Percentiles rank a stretch among this genome's conserved stretches.
Conservation (phyloP, 2,329 filamentous ascomycete genomes). For the Drechslera avenae region DNA sequence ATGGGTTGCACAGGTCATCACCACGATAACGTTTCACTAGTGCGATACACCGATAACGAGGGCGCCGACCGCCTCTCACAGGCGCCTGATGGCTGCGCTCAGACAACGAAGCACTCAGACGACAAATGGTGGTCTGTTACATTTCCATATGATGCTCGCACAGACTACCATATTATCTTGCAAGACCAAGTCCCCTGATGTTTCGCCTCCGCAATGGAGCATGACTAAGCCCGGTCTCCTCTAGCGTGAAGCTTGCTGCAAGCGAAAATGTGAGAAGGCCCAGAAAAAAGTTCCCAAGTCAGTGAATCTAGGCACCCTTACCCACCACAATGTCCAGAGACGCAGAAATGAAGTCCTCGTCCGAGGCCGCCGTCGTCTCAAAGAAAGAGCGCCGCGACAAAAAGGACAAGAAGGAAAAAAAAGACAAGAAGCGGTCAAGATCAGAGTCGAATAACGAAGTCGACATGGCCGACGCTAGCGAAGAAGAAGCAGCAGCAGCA, state of each 20-base stretch:
- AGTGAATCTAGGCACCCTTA: not conserved
- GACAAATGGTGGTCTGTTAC: too few relatives aligned
- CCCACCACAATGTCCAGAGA: slow-evolving; percentile 20
- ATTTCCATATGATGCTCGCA: too few relatives aligned
- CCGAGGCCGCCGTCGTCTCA: slow-evolving; percentile 10
- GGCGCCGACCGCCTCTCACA: too few relatives aligned
- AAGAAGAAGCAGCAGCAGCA: slow-evolving; percentile 9
- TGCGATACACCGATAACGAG: too few relatives aligned
- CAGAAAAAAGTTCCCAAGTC: slow-evolving; percentile 24
- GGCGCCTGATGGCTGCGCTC: too few relatives aligned
- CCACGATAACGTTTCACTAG: too few relatives aligned
- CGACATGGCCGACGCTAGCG: slow-evolving; percentile 20
- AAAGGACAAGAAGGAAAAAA: slow-evolving; percentile 37
- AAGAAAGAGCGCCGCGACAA: slow-evolving; percentile 35
- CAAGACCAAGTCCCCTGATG: not conserved
- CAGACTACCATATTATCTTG: too few relatives aligned
- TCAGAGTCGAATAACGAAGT: slow-evolving; percentile 19
- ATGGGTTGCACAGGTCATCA: too few relatives aligned
- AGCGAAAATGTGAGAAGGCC: slow-evolving; percentile 22
- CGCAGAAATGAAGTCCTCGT: slow-evolving; percentile 12
- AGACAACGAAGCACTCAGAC: too few relatives aligned
- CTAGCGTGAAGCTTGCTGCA: slow-evolving; percentile 7
- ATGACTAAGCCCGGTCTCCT: slow-evolving; percentile 23
- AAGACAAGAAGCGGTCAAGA: slow-evolving; percentile 31
- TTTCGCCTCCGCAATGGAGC: not conserved